phyloP scores from a whole-genome alignment of 192 early-diverging fungal species.

The Chytriomyces sp. region DNA sequence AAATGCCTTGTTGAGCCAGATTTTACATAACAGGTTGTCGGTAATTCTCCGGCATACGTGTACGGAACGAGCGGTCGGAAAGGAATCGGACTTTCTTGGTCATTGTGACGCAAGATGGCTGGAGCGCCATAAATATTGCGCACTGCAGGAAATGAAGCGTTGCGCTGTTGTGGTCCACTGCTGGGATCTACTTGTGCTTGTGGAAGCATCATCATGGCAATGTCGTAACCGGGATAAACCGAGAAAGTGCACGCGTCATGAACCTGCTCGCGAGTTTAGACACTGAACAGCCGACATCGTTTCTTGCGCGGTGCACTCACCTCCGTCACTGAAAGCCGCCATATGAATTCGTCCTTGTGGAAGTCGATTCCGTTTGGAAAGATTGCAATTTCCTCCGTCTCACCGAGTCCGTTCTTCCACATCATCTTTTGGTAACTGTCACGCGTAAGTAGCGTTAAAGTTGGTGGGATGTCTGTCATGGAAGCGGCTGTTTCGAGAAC shows the following conservation, averaged over 20 bases:
- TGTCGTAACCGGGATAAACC: slow-evolving; percentile 66
- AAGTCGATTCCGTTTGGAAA: slow-evolving; percentile 51
- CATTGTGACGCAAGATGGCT: slow-evolving; percentile 58
- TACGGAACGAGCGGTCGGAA: slow-evolving; percentile 65
- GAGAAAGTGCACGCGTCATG: slow-evolving; percentile 57
- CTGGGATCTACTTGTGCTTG: not conserved
- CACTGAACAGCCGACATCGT: not conserved
- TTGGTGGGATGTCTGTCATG: slow-evolving; percentile 14
- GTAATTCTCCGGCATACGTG: slow-evolving; percentile 61
- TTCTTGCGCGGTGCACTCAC: not conserved
- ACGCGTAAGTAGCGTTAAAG: slow-evolving; percentile 18
- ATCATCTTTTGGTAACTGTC: slow-evolving; percentile 39
- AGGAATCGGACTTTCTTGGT: slow-evolving; percentile 50
- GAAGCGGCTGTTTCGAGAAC: slow-evolving; percentile 7
- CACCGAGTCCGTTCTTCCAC: slow-evolving; percentile 74
- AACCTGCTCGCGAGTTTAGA: not conserved
- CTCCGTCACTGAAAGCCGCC: slow-evolving; percentile 56
- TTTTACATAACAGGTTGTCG: slow-evolving; percentile 44
- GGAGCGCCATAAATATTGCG: slow-evolving; percentile 44
- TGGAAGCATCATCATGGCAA: slow-evolving; percentile 47
- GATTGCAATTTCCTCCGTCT: slow-evolving; percentile 63
- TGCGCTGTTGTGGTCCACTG: not conserved
- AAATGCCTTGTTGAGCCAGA: slow-evolving; percentile 39
- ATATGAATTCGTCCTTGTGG: slow-evolving; percentile 59
- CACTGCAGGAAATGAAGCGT: slow-evolving; percentile 1